Evolutionary conservation across 805 yeast species (phyloP).

Genomic region (Yarrowia bubula): DNA sequence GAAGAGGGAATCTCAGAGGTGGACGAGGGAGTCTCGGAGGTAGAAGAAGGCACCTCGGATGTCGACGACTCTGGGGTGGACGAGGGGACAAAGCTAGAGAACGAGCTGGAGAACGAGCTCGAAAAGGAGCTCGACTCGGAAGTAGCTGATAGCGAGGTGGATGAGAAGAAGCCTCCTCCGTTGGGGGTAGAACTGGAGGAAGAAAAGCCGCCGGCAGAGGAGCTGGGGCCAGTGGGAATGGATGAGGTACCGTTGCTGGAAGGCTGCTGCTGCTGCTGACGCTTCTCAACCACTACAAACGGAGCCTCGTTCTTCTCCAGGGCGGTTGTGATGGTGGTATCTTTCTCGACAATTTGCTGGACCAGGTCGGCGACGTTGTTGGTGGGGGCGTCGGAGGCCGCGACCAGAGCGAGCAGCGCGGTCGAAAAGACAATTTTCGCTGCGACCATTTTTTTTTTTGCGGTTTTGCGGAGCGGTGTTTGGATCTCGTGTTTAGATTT

Average conservation of each 20-base stretch:
- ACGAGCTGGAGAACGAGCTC: no score
- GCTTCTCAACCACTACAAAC: conserved; percentile 4
- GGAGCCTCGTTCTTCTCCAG: background rate
- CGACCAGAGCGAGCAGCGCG: conserved; percentile 1
- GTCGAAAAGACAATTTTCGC: conserved; percentile 1
- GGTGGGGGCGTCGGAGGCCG: background rate
- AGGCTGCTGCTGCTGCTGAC: background rate
- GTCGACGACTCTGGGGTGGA: background rate
- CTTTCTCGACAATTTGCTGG: conserved; percentile 11
- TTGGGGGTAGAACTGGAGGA: background rate
- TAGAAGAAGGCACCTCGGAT: background rate
- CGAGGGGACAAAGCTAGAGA: background rate
- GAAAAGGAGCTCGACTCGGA: background rate
- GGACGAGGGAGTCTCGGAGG: background rate
- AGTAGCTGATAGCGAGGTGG: background rate
- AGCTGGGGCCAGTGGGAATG: background rate
- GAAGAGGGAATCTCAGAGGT: background rate
- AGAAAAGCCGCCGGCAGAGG: background rate
- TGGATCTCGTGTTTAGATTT: conserved; percentile 19
- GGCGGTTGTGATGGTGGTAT: background rate
- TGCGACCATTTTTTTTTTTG: background rate
- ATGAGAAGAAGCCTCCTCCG: background rate
- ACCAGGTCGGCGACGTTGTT: conserved; percentile 19
- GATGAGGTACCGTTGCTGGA: conserved; percentile 2
- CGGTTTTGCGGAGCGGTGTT: background rate